Percentiles rank a stretch among this genome's conserved stretches.
phyloP scores from a whole-genome alignment of 1,139 yeast species.

The Magnusiomyces paraingens region DNA sequence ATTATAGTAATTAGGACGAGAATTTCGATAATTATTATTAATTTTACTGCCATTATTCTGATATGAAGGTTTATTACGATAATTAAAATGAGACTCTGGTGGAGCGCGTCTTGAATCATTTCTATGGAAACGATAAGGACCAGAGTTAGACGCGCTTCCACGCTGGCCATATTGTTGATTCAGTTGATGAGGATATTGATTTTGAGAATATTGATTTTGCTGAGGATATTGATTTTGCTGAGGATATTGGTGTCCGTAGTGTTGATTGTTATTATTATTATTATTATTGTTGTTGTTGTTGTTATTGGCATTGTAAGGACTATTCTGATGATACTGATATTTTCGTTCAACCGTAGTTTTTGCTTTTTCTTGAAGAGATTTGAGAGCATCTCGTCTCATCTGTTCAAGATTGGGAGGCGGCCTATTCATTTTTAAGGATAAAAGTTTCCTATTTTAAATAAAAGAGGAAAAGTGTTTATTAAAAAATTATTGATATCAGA shows the following conservation, averaged over 20 bases:
- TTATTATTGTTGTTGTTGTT: too few species aligned
- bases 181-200: background rate
- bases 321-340: too few species aligned
- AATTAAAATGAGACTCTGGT: too few species aligned
- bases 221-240: background rate
- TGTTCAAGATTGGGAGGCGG: background rate
- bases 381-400: background rate
- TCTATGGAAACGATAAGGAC: background rate
- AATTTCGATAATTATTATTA: too few species aligned
- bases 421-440: background rate
- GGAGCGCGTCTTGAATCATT: background rate
- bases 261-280: background rate
- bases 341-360: too few species aligned
- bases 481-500: too few species aligned
- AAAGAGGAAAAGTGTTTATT: too few species aligned
- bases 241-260: background rate
- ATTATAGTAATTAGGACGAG: too few species aligned
- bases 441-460: too few species aligned
- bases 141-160: background rate
- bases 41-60: too few species aligned
- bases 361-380: constrained; percentile 2
- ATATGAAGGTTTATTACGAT: too few species aligned
- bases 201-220: background rate
- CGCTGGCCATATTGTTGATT: background rate
- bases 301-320: too few species aligned